Evolutionary conservation across 108 stramenopile genomes (phyloP).

Genomic region (Nitzschia palea): DNA sequence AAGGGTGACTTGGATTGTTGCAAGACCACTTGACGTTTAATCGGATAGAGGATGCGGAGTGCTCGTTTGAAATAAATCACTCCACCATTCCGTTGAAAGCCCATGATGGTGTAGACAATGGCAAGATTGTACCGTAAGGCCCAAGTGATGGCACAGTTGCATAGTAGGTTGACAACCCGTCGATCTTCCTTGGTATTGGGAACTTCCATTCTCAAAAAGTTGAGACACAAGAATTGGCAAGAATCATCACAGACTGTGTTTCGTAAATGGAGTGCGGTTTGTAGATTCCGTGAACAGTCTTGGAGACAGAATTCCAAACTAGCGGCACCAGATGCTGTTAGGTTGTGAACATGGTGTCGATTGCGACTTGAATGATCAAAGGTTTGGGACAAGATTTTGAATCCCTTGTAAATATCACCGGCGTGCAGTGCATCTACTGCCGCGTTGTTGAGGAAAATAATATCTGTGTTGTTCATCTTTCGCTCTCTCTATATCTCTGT

Average conservation of each 20-base stretch:
- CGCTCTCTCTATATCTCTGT: no score
- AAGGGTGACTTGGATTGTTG: conserved; percentile 5
- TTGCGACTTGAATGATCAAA: not conserved
- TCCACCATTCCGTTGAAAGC: not conserved
- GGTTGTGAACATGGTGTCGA: not conserved
- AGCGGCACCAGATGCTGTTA: not conserved
- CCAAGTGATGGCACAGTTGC: conserved; percentile 3
- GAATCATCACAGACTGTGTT: not conserved
- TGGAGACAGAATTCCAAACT: conserved; percentile 3
- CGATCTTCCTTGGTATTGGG: not conserved
- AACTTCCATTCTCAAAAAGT: conserved; percentile 6
- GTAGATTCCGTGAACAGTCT: conserved; percentile 5
- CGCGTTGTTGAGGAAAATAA: not conserved
- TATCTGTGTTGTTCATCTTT: conserved; percentile 6
- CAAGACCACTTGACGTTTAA: conserved; percentile 1
- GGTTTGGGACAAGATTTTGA: conserved; percentile 2
- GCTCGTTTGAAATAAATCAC: not conserved
- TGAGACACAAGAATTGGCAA: not conserved
- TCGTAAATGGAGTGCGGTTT: not conserved
- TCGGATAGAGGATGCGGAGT: not conserved
- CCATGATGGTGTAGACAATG: not conserved
- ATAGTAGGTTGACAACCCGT: not conserved
- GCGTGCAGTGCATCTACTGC: conserved; percentile 2
- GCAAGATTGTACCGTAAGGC: conserved; percentile 7
- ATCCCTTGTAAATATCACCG: conserved; percentile 6